Base-by-base conservation (phyloP, 2,329 filamentous ascomycete species). In the Penicillium sp. region DNA sequence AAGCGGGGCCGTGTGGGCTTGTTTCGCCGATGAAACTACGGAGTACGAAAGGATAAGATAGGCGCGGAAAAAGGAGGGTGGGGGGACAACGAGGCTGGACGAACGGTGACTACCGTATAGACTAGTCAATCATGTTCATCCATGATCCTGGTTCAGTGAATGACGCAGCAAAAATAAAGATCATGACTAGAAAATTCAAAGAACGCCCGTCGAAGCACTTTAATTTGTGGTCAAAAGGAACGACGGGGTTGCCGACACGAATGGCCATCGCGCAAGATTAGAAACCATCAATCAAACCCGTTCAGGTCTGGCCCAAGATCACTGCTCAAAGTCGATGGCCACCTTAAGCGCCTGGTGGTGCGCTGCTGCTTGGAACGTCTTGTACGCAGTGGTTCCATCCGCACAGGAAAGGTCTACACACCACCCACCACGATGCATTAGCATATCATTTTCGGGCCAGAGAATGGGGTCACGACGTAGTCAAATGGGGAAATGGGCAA, bases 291-390 rank as follows among this genome's bases (percentile, higher is more conserved):
- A 14, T 37, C 13, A 37, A 37, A 4, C 13, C 2, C 35, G 35
- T 37, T 30, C 11, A 14, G 35, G 35, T 37, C 35, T 37, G 11
- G 11, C 14, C 14, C 13, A 37, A 5, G 35, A 5, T 37, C 35
- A 37, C 5, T 37, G 35, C 13, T 40, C 38, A 76, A 70, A 66
- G 49, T 67, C 64, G 35, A 69, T 70, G 26, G 67, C 62, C 19
- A 70, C 67, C 56, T 70, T 65, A 2, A 71, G 60, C 13, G 64
- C 62, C 28, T 59, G 52, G 26, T 68, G 64, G 28, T 61, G 53
- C 10, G 67, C 54, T 10, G 65, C 69, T 16, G 59, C 52, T 35
- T 61, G 63, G 48, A 70, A 66, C 1, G 63, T 70, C 1, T 37
- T 51, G 52, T 67, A 70, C 1, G 68, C 65, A 14, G 38, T 56